Evolutionary conservation across 2,329 filamentous ascomycete genomes (phyloP).

Genomic region (Claviceps spartinae): DNA sequence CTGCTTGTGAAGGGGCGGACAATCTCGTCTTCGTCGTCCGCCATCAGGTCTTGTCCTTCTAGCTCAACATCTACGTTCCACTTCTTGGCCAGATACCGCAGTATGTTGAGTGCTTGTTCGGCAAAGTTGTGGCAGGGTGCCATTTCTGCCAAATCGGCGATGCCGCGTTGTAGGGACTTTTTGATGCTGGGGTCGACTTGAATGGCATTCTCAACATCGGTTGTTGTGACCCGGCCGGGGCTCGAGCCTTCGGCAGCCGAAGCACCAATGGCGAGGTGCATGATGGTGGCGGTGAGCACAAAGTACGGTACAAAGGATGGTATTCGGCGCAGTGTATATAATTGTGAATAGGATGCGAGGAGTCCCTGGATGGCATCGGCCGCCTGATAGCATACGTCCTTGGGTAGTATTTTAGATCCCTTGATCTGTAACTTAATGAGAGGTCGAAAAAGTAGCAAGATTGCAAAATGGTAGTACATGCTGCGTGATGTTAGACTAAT

Average conservation of each 20-base stretch:
- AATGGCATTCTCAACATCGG: slow-evolving; percentile 19
- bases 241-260: slow-evolving; percentile 12
- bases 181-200: slow-evolving; percentile 26
- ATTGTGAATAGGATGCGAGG: slow-evolving; percentile 40
- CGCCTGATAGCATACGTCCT: slow-evolving; percentile 51
- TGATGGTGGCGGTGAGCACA: slow-evolving; percentile 46
- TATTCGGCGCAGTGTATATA: slow-evolving; percentile 44
- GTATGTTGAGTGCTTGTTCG: slow-evolving; percentile 45
- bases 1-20: slow-evolving; percentile 36
- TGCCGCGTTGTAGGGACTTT: slow-evolving; percentile 37
- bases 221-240: slow-evolving; percentile 5
- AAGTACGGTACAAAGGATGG: slow-evolving; percentile 50
- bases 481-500: slow-evolving; percentile 19
- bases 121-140: slow-evolving; percentile 46
- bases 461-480: slow-evolving; percentile 59
- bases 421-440: slow-evolving; percentile 52
- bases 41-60: slow-evolving; percentile 14
- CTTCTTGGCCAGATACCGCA: slow-evolving; percentile 42
- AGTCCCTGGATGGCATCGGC: slow-evolving; percentile 46
- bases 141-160: slow-evolving; percentile 47
- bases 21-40: slow-evolving; percentile 25
- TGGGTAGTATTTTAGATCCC: slow-evolving; percentile 47
- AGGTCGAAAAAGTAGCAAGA: slow-evolving; percentile 61
- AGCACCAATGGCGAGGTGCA: slow-evolving; percentile 43
- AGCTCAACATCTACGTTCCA: slow-evolving; percentile 44